Evolutionary conservation across 2,329 filamentous ascomycete species (phyloP).

Genomic region (Fusarium sp.): DNA sequence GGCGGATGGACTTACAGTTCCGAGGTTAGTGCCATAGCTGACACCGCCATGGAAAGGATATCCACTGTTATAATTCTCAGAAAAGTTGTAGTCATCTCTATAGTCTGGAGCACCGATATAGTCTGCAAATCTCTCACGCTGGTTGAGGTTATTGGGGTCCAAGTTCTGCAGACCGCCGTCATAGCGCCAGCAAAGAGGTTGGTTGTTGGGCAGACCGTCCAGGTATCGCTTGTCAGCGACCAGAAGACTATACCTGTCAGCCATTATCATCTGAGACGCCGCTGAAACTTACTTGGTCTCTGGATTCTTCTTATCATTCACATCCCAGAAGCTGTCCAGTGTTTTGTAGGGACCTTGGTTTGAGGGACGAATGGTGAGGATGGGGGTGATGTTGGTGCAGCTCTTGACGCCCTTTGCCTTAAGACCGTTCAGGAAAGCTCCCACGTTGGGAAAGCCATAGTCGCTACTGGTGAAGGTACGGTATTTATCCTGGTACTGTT

Average conservation of each 20-base stretch:
- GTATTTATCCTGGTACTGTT: neutral
- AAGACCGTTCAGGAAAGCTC: neutral
- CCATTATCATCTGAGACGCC: rapidly evolving
- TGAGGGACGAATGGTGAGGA: neutral
- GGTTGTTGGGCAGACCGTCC: neutral
- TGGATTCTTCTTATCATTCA: neutral
- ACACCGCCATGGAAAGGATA: neutral
- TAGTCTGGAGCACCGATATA: neutral
- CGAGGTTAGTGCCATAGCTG: neutral
- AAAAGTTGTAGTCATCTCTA: neutral
- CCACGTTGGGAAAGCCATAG: neutral
- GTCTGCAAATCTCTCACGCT: neutral
- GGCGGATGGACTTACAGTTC: neutral
- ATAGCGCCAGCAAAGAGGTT: neutral
- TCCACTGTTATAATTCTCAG: neutral
- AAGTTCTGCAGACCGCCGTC: neutral
- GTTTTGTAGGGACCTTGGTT: neutral
- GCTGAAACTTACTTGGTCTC: neutral
- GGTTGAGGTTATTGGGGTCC: neutral
- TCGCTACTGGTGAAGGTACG: neutral
- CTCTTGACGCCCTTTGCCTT: neutral
- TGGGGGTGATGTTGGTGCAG: neutral
- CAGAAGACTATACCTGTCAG: neutral
- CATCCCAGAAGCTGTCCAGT: neutral
- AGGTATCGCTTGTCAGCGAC: neutral